A percentile compares a stretch with the other conserved stretches of the same genome.
Evolutionary conservation across 192 early-diverging fungal species (phyloP).

Genomic region (Mortierella claussenii): DNA sequence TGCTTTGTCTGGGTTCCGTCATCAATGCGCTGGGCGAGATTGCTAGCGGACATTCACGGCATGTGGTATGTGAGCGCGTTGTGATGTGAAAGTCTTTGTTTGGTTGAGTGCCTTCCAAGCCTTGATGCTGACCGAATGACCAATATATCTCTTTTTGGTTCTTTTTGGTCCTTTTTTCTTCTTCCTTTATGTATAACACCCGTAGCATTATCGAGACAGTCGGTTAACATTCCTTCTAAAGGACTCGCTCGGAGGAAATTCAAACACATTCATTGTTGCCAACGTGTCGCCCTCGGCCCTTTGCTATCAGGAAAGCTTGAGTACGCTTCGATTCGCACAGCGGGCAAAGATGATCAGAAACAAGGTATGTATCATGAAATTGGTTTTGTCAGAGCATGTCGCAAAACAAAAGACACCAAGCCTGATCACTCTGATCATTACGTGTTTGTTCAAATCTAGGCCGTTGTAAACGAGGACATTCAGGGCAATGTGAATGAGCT

Average conservation of each 20-base stretch:
- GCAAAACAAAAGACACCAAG: too few relatives aligned
- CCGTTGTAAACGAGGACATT: slow-evolving; percentile 74
- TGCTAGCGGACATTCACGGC: slow-evolving; percentile 64
- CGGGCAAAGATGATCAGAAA: slow-evolving; percentile 79
- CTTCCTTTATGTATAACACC: neutral
- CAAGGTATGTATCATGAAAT: slow-evolving; percentile 47
- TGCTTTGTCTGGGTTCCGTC: slow-evolving; percentile 83
- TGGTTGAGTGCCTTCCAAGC: neutral
- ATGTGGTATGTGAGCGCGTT: slow-evolving; percentile 52
- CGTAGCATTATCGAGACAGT: slow-evolving; percentile 71
- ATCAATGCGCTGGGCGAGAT: slow-evolving; percentile 84
- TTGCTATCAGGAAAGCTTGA: slow-evolving; percentile 67
- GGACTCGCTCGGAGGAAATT: slow-evolving; percentile 78
- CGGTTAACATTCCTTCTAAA: slow-evolving; percentile 75
- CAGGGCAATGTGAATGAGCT: slow-evolving; percentile 73
- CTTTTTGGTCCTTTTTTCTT: neutral
- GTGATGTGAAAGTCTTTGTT: neutral
- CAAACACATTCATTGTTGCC: slow-evolving; percentile 74
- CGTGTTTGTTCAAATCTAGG: too few relatives aligned
- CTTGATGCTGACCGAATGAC: neutral
- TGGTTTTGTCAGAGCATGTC: too few relatives aligned
- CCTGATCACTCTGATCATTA: too few relatives aligned
- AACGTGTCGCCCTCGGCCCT: slow-evolving; percentile 62
- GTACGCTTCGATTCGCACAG: slow-evolving; percentile 75
- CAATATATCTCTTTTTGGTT: neutral